Evolutionary conservation across 2,329 filamentous ascomycete genomes (phyloP), one percentile per base, ranked within the genome.

Genomic region (Triangularia verruculosa): DNA sequence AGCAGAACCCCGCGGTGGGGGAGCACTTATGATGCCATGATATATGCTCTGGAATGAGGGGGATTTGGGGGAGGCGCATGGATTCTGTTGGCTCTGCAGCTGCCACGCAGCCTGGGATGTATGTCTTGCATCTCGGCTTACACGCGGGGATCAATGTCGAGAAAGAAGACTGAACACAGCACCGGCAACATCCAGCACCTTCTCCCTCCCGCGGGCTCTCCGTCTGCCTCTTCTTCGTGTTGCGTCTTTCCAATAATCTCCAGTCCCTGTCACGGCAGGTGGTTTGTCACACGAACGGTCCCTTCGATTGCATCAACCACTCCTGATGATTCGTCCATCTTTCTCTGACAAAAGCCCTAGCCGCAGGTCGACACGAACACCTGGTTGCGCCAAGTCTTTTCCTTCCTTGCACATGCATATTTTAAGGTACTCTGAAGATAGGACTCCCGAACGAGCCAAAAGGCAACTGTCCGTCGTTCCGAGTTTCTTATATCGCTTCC

Each of bases 371-470:
- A 34, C 27, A 27, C 51, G 52, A 39, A 54, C 51, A 61, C 60
- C 53, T 61, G 52, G 52, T 25, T 54, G 52, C 52, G 52, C 52
- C 52, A 54, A 25, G 28, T 8, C 34, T 32, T 57, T 63, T 59
- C 22, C 66, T 61, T 43, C 62, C 61, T 53, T 27, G 47, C 47
- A 24, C 52, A 25, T 28, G 52, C 52, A 54, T 51, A 53, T 62
- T n/a, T 55, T 69, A 62, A 67, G 63, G 67, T 69, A 70, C 68
- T 70, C 70, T 70, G 67, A 65, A 61, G 61, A 62, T 66, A 64
- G 59, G 61, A 22, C 65, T 51, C 28, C 39, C 39, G 39, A 22
- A 47, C 39, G n/a, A 47, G n/a, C 39, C n/a, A 47, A 47, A 32
- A 32, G 30, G 30, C 30, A 11, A 32, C 30, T 11, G 11, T 8